Evolutionary conservation across 176 grass and related monocot species (phyloP).

Genomic region (Elaeis guineensis): DNA sequence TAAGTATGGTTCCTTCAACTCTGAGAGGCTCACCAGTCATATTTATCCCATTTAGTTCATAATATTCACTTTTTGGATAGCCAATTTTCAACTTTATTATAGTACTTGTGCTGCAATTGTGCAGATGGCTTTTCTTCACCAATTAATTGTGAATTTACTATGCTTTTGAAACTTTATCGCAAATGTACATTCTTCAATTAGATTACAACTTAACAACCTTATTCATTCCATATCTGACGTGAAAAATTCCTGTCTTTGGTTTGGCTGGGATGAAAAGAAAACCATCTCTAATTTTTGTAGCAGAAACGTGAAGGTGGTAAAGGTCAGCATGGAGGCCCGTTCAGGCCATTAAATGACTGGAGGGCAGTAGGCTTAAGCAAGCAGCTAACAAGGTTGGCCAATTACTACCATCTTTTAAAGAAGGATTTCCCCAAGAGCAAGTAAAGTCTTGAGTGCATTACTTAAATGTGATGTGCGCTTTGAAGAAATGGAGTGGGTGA

Average conservation of each 20-base stretch:
- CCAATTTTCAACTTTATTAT: background rate
- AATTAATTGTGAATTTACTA: background rate
- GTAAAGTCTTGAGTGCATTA: background rate
- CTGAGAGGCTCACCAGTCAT: background rate
- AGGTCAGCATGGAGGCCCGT: background rate
- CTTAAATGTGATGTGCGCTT: background rate
- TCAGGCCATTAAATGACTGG: slow-evolving; percentile 1
- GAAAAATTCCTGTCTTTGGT: background rate
- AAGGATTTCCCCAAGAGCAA: background rate
- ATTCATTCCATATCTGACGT: slow-evolving; percentile 16
- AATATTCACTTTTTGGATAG: background rate
- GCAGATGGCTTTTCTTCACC: background rate
- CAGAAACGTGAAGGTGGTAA: slow-evolving; percentile 6
- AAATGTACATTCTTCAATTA: background rate
- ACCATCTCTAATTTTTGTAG: background rate
- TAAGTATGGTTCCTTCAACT: background rate
- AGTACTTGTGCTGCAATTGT: slow-evolving; percentile 2
- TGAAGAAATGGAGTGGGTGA: background rate
- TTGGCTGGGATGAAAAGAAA: background rate
- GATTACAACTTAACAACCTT: slow-evolving; percentile 15
- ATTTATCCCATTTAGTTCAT: background rate
- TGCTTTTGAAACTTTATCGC: slow-evolving; percentile 2
- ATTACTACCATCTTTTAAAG: slow-evolving; percentile 14
- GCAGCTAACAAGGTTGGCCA: slow-evolving; percentile 7
- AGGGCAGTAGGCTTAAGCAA: slow-evolving; percentile 6